Evolutionary conservation across 495 filamentous ascomycete genomes (phyloP).

Genomic region (Lindgomyces ingoldianus): DNA sequence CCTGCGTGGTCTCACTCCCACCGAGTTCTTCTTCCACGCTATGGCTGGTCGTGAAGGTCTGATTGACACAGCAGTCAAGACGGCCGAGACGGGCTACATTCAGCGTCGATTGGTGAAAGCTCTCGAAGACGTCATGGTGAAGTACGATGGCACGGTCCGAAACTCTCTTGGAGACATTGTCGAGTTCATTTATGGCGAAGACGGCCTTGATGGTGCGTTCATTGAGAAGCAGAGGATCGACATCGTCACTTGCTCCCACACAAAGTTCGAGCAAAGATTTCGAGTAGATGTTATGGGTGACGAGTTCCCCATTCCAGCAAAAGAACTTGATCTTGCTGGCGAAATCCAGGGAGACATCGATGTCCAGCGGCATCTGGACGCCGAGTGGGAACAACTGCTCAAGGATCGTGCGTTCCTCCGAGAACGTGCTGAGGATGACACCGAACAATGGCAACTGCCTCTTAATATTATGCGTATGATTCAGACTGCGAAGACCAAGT

Average conservation of each 20-base stretch:
- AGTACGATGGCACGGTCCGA: constrained; percentile 95
- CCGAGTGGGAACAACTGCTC: constrained; percentile 79
- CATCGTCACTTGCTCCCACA: constrained; percentile 72
- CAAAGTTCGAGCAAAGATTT: constrained; percentile 73
- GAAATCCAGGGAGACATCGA: constrained; percentile 84
- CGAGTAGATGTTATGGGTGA: constrained; percentile 94
- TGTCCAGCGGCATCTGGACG: constrained; percentile 81
- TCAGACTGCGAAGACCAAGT: constrained; percentile 81
- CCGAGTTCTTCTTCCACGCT: constrained; percentile 99
- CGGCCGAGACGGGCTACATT: constrained; percentile 98
- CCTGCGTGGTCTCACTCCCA: constrained; percentile 88
- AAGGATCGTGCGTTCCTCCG: constrained; percentile 76
- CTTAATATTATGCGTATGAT: constrained; percentile 90
- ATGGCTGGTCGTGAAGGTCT: constrained; percentile 99
- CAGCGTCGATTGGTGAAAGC: constrained; percentile 98
- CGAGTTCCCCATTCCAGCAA: constrained; percentile 60
- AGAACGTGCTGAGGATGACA: constrained; percentile 56
- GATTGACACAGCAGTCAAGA: constrained; percentile 99
- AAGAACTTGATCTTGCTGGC: constrained; percentile 79
- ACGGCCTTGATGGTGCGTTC: constrained; percentile 84
- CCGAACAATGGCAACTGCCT: constrained; percentile 83
- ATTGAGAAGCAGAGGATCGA: constrained; percentile 93
- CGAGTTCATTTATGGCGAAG: constrained; percentile 97
- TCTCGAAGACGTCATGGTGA: constrained; percentile 94
- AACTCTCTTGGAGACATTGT: constrained; percentile 97